Conservation (phyloP, 1,284 basidiomycete species). For the Leccinum glutinopallens region DNA sequence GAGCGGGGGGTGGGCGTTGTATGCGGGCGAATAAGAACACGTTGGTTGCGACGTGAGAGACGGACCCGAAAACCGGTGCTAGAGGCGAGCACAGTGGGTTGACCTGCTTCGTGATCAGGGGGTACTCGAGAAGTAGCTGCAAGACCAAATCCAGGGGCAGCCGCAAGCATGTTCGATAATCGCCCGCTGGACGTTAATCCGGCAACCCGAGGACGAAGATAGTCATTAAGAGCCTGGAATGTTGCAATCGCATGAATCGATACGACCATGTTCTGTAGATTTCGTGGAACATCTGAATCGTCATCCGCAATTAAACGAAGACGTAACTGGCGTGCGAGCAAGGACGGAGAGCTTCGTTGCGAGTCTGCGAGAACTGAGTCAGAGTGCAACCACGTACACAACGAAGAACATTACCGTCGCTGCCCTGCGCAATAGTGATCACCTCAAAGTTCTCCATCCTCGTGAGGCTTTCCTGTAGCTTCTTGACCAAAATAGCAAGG, state of each 20-base stretch:
- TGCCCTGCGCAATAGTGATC: conserved; percentile 77
- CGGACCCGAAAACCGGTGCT: conserved; percentile 32
- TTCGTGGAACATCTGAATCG: conserved; percentile 83
- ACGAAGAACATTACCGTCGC: conserved; percentile 55
- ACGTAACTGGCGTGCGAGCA: conserved; percentile 86
- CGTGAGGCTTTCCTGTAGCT: conserved; percentile 91
- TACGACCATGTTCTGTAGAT: conserved; percentile 86
- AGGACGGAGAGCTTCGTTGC: conserved; percentile 81
- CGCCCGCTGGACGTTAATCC: conserved; percentile 68
- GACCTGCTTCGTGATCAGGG: conserved; percentile 26
- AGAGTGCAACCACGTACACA: conserved; percentile 10
- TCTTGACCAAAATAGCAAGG: conserved; percentile 85
- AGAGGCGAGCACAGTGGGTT: conserved; percentile 16
- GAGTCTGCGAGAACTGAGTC: conserved; percentile 55
- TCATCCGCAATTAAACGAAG: conserved; percentile 87
- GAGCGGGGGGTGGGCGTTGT: background rate
- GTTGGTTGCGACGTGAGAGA: conserved; percentile 42
- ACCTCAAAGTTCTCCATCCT: conserved; percentile 95
- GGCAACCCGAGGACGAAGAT: conserved; percentile 88
- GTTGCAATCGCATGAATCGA: conserved; percentile 97
- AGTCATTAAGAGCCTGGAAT: conserved; percentile 93
- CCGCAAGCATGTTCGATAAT: conserved; percentile 86
- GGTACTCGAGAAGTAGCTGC: conserved; percentile 34
- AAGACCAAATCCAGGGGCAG: conserved; percentile 70
- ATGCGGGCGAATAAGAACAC: conserved; percentile 45